Base-by-base conservation (phyloP, 805 yeast species). In the Metschnikowia lochheadii region DNA sequence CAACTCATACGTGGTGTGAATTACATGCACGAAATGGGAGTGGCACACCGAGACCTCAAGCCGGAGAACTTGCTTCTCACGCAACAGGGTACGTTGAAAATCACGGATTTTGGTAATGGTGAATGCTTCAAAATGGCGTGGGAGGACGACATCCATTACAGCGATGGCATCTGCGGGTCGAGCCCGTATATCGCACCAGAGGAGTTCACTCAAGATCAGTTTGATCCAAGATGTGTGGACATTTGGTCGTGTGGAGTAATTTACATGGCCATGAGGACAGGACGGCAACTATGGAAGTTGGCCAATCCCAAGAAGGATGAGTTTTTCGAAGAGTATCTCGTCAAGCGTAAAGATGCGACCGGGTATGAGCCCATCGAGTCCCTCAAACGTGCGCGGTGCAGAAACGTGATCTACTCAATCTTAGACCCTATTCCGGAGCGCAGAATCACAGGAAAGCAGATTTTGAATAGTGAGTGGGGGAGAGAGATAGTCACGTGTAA, bases 231-330 rank as follows among this genome's bases (percentile, higher is more conserved):
- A 50, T 78, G 86, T 34, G 86, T 87, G 6, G 96, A 89, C 69
- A 82, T 89, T 35, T 89, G 97, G 97, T 83, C 96, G 0, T 88
- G 96, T 72, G 96, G 96, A 45, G 92, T 89, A 10, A 89, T 89
- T 34, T 89, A 87, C 63, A 85, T 89, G 89, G 95, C 96, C 6
- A 85, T 89, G 92, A 75, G 97, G 60, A 88, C 97, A 0, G 99
- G 98, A 3, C 76, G 96, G 48, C 96, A 92, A 62, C 69, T 94
- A 48, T 92, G 98, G 98, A 82, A 87, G 59, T 71, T 83, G 51
- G 97, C 98, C 2, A 80, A 81, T 51, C 67, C 75, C 7, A 78
- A 74, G 31, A 88, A 83, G 40, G 98, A 92, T 63, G 95, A 85
- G 59, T 89, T 88, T 62, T 92, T 82, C 66, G 71, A 76, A 38